Evolutionary conservation across 345 rosid species (phyloP), one percentile per base, ranked within the genome.

Genomic region (Brassica cretica): DNA sequence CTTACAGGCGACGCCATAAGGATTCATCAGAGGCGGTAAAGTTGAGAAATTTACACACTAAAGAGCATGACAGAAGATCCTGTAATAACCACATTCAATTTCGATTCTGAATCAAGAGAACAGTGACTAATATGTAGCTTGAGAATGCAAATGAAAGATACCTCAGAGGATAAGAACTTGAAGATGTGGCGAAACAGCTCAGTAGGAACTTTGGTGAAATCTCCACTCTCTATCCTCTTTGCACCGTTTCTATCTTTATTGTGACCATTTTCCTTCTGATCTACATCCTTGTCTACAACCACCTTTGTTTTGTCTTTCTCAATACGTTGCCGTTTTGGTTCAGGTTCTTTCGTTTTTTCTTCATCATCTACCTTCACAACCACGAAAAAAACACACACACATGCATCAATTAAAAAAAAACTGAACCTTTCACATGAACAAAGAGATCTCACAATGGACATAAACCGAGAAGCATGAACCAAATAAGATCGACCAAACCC

Each of bases 101-200:
- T 27, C 29, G 4, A 27, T 27, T 27, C 4, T 21, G 24, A 21
- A 21, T 21, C 24, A 21, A 27, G 30, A 27, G 30, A 27, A 27
- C 30, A 27, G 30, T 27, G 4, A 27, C 30, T 27, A 27, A 27
- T 27, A 27, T 27, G 0, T 3, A 27, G 30, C 30, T 27, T 27
- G 5, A 15, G 58, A 51, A 51, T 66, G 35, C 33, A 51, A 25
- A 24, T 15, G n/a, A 56, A 55, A 8, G 16, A 16, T 21, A 90
- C 98, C 96, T 92, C 98, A 19, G 97, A 94, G 5, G 98, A 92
- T 24, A 94, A 89, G 73, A 90, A 94, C 84, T 94, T 94, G 79
- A 94, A 93, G 73, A 94, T 88, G 71, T 90, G 94, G 16, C 86
- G 85, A 79, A 90, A 92, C 8, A 94, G 79, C 82, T 94, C 97